These are phyloP conservation scores for Talaromyces albobiverticillius DNA, from an alignment of 2,329 filamentous ascomycete species.

Conservation along the genomic window DNA sequence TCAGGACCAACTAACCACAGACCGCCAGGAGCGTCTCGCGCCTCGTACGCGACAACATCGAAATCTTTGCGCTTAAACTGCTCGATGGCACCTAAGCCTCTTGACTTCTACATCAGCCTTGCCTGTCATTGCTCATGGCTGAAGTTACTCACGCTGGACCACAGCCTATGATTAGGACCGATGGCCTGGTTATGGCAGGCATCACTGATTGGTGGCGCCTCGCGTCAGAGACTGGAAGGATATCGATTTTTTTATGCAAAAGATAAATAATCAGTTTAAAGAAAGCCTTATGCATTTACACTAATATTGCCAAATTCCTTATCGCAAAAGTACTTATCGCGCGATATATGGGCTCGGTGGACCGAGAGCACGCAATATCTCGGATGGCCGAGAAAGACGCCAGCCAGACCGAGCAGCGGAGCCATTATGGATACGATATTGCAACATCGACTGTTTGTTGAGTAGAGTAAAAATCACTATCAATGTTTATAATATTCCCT, in stretches of 20 bases:
- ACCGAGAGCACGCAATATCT: conserved; percentile 5
- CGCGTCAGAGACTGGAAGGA: not conserved
- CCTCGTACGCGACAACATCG: conserved; percentile 3
- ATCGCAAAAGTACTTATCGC: no score
- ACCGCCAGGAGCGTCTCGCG: not conserved
- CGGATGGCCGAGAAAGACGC: not conserved
- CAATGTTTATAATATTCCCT: not conserved
- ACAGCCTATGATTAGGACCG: conserved; percentile 1
- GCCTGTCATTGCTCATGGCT: not conserved
- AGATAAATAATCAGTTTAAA: not conserved
- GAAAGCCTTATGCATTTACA: not conserved
- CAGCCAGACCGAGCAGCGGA: not conserved
- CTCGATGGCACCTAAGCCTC: conserved; percentile 1
- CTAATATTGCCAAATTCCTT: no score
- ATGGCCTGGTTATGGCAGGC: not conserved
- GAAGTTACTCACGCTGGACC: not conserved
- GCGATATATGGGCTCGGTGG: not conserved
- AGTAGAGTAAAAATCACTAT: not conserved
- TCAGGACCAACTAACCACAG: not conserved
- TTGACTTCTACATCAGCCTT: not conserved
- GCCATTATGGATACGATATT: not conserved
- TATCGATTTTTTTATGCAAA: not conserved
- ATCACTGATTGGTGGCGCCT: not conserved
- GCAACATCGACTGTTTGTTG: not conserved
- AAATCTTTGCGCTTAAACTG: conserved; percentile 1